Evolutionary conservation across 1,139 yeast species (phyloP), one percentile per base, ranked within the genome.

Genomic region (Nakaseomyces kungkrabaensis): DNA sequence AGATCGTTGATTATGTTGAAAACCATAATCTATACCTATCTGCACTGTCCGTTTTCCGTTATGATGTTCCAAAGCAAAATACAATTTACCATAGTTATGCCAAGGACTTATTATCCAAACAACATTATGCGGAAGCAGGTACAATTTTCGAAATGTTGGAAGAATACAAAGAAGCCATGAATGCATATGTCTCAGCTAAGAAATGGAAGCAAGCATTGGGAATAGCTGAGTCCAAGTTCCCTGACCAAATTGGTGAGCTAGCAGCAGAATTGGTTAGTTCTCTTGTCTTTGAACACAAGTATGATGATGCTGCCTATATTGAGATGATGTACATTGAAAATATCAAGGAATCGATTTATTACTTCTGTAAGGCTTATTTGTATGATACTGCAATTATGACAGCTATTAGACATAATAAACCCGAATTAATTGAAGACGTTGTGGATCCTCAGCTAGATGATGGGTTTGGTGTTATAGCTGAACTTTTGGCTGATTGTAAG

Each of bases 401-500:
- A 29, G 83, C 87, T 4, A 65, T 70, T 8, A 70, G 68, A 47
- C 72, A 76, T 46, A 60, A 66, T 1, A 68, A 66, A 52, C 54
- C 66, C 0, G 79, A 79, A 24, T 67, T 84, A 36, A 63, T 86
- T 34, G 80, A 76, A 48, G 67, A 74, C 1, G 69, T 83, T 10
- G 77, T 90, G 45, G 95, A 87, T 58, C 78, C 82, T 2, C 86
- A 82, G 40, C 69, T 92, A 43, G 81, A 84, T 48, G 97, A 92
- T 66, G 94, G 95, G 1, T 94, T 89, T 68, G 95, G 94, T 54
- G 74, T 79, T 0, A 75, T 89, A 56, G 92, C 95, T 2, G 97
- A 94, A 67, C 73, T 92, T 37, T 70, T 90, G 47, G 94, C 97
- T 11, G 99, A 94, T 66, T 92, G 97, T 70, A 81, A 79, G 60